phyloP scores from a whole-genome alignment of 768 basidiomycete species.

The Pulveroboletus ravenelii region DNA sequence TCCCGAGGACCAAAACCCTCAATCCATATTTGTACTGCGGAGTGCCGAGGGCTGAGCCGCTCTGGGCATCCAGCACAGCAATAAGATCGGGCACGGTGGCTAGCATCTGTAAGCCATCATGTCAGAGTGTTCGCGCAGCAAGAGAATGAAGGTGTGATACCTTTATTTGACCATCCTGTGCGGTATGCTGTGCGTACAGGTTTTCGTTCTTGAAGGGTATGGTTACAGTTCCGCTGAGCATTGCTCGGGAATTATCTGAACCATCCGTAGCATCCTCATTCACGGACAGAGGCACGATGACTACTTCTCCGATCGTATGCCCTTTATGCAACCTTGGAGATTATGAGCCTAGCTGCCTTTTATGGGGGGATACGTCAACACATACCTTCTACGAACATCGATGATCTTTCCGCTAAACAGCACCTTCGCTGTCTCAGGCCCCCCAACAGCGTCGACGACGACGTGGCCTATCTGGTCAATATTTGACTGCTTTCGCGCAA shows the following conservation, averaged over 20 bases:
- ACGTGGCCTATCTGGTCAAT: slow-evolving; percentile 35
- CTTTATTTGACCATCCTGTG: slow-evolving; percentile 25
- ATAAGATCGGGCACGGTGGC: slow-evolving; percentile 65
- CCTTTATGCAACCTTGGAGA: slow-evolving; percentile 32
- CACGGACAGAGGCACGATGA: slow-evolving; percentile 26
- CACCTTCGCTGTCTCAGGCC: slow-evolving; percentile 31
- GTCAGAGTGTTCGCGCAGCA: slow-evolving; percentile 1
- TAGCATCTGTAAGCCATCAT: slow-evolving; percentile 34
- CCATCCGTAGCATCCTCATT: slow-evolving; percentile 29
- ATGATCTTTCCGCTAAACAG: slow-evolving; percentile 60
- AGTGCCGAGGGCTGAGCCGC: slow-evolving; percentile 56
- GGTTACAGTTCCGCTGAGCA: slow-evolving; percentile 32
- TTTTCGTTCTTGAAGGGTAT: slow-evolving; percentile 67
- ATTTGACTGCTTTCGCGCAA: slow-evolving; percentile 44
- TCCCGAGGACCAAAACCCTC: slow-evolving; percentile 48
- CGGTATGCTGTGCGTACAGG: slow-evolving; percentile 42
- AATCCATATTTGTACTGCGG: slow-evolving; percentile 59
- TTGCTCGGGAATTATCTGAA: slow-evolving; percentile 10
- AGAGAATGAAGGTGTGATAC: slow-evolving; percentile 7
- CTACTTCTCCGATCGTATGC: slow-evolving; percentile 37
- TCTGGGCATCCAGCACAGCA: slow-evolving; percentile 57
- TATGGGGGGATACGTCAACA: not conserved
- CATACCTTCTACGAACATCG: slow-evolving; percentile 39
- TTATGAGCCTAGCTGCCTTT: not conserved
- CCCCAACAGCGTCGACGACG: slow-evolving; percentile 36